These are phyloP conservation scores for Cochlearia excelsa DNA, from an alignment of 345 rosid genomes.

Conservation along the genomic window DNA sequence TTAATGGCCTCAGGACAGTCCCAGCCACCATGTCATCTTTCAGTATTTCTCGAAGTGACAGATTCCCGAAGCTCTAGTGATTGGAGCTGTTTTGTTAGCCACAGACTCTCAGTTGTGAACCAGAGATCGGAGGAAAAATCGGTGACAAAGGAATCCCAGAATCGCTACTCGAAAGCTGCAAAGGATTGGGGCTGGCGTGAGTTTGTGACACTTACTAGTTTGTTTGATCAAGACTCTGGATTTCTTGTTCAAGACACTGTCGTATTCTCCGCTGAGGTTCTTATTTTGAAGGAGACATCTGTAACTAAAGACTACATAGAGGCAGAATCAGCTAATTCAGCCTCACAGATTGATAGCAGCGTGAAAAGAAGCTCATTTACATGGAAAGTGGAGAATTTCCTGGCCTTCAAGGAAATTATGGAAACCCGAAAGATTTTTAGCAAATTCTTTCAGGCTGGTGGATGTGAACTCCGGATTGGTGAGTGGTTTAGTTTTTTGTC, in stretches of 20 bases:
- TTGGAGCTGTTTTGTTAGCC: slow-evolving; percentile 99
- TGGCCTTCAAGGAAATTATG: slow-evolving; percentile 97
- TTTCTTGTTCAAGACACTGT: slow-evolving; percentile 96
- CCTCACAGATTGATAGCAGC: slow-evolving; percentile 49
- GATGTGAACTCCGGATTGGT: slow-evolving; percentile 99
- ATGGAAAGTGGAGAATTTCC: slow-evolving; percentile 98
- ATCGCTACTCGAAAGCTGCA: slow-evolving; percentile 98
- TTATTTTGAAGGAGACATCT: slow-evolving; percentile 94
- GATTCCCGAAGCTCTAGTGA: slow-evolving; percentile 91
- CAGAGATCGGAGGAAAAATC: slow-evolving; percentile 90
- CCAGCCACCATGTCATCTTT: slow-evolving; percentile 99
- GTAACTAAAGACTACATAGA: slow-evolving; percentile 66
- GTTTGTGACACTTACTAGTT: slow-evolving; percentile 94
- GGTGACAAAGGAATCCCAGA: slow-evolving; percentile 96
- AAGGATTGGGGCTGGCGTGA: slow-evolving; percentile 99
- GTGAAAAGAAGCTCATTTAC: slow-evolving; percentile 84
- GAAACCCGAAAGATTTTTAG: slow-evolving; percentile 98
- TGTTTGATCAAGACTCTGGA: slow-evolving; percentile 99
- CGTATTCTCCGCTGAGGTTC: slow-evolving; percentile 96
- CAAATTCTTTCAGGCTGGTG: slow-evolving; percentile 98
- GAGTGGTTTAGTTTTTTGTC: slow-evolving; percentile 48
- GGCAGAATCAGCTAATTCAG: slow-evolving; percentile 44
- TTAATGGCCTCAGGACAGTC: slow-evolving; percentile 98
- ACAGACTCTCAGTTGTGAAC: slow-evolving; percentile 90
- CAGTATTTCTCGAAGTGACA: slow-evolving; percentile 99